These are phyloP conservation scores for Epichloe scottii DNA, from an alignment of 2,329 filamentous ascomycete species.

Conservation along the genomic window DNA sequence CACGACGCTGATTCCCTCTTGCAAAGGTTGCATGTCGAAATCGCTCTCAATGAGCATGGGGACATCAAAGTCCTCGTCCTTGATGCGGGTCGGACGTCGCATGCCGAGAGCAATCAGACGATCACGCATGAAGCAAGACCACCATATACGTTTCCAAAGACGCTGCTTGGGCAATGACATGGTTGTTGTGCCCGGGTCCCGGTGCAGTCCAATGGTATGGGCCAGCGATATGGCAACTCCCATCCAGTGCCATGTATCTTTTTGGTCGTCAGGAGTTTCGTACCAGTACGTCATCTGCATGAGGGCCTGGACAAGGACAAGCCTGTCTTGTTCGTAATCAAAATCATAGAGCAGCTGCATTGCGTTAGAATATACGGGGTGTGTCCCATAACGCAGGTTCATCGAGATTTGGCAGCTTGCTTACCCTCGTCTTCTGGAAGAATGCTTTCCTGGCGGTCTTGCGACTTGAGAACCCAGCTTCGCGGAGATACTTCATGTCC, in stretches of 20 bases:
- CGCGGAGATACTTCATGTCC: conserved; percentile 61
- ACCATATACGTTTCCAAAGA: conserved; percentile 94
- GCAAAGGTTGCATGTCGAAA: conserved; percentile 63
- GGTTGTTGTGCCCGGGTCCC: conserved; percentile 64
- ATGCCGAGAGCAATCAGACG: conserved; percentile 86
- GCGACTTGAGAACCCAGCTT: conserved; percentile 64
- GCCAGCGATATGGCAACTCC: conserved; percentile 86
- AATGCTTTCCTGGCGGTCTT: conserved; percentile 79
- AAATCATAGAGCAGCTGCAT: conserved; percentile 76
- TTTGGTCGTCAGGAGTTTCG: conserved; percentile 90
- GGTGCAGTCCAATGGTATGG: conserved; percentile 85
- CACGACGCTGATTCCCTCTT: conserved; percentile 56
- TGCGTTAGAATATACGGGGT: conserved; percentile 8
- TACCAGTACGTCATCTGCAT: conserved; percentile 97
- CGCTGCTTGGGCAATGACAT: conserved; percentile 64
- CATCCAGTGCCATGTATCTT: conserved; percentile 99
- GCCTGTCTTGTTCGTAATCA: conserved; percentile 83
- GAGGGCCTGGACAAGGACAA: conserved; percentile 77
- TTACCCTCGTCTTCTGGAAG: conserved; percentile 75
- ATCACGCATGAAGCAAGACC: conserved; percentile 94
- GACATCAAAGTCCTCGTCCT: conserved; percentile 86
- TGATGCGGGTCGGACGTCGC: conserved; percentile 83
- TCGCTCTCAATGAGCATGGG: conserved; percentile 77
- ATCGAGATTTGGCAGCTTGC: conserved; percentile 17
- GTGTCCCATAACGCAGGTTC: too few relatives aligned